Evolutionary conservation across 306 rosid genomes (phyloP).

Genomic region (Cicer bijugum): DNA sequence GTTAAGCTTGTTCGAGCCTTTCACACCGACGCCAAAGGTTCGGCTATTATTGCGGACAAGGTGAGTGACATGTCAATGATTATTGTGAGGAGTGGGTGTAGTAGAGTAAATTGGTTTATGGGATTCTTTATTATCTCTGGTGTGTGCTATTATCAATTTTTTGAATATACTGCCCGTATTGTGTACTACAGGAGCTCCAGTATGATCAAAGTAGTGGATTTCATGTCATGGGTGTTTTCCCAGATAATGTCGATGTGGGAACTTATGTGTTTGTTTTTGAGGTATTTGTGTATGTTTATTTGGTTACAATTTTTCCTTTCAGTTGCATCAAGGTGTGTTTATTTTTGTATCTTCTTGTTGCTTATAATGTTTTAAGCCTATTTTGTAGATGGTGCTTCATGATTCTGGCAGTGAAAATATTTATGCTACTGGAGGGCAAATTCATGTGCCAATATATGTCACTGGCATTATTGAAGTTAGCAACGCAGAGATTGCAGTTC

Average conservation of each 20-base stretch:
- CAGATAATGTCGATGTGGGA: conserved; percentile 74
- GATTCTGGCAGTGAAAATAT: conserved; percentile 56
- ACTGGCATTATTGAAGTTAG: conserved; percentile 73
- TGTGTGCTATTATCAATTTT: conserved; percentile 27
- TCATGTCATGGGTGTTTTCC: conserved; percentile 69
- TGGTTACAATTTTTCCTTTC: conserved; percentile 30
- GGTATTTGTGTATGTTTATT: conserved; percentile 56
- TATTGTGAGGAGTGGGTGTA: conserved; percentile 35
- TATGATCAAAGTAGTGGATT: conserved; percentile 64
- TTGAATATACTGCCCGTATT: conserved; percentile 37
- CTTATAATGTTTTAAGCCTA: conserved; percentile 35
- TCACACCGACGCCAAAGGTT: conserved; percentile 62
- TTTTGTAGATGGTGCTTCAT: conserved; percentile 66
- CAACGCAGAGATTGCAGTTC: conserved; percentile 76
- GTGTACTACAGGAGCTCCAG: conserved; percentile 72
- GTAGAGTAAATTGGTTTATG: conserved; percentile 23
- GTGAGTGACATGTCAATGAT: conserved; percentile 46
- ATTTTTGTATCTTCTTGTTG: conserved; percentile 21
- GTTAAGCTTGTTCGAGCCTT: conserved; percentile 80
- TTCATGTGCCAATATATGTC: conserved; percentile 72
- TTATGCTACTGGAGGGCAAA: conserved; percentile 83
- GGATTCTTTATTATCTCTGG: conserved; percentile 30
- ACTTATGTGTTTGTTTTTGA: conserved; percentile 74
- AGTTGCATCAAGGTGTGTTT: conserved; percentile 34
- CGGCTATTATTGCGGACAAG: conserved; percentile 63